Percentiles rank a stretch among this genome's conserved stretches.
phyloP scores from a whole-genome alignment of 1,284 basidiomycete genomes.

The Leccinum fallax region DNA sequence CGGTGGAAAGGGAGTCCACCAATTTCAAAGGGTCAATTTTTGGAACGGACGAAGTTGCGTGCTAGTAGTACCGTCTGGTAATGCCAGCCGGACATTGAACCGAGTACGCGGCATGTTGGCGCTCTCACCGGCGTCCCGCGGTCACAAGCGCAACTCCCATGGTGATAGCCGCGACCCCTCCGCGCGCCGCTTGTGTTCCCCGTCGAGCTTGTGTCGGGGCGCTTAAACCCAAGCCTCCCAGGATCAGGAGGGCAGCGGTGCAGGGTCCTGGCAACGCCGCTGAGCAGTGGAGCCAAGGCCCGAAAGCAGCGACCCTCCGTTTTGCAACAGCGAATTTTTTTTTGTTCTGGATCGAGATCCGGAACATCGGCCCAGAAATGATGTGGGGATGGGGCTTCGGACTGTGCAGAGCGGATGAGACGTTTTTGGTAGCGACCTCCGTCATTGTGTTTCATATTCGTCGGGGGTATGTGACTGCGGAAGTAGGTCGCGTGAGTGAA shows the following conservation, averaged over 20 bases:
- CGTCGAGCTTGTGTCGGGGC: constrained; percentile 12
- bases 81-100: constrained; percentile 1
- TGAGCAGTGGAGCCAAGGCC: constrained; percentile 23
- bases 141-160: constrained; percentile 5
- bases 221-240: constrained; percentile 9
- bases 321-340: constrained; percentile 32
- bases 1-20: background rate
- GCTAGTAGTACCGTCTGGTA: background rate
- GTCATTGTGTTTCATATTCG: constrained; percentile 12
- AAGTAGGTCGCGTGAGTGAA: background rate
- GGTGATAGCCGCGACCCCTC: constrained; percentile 29
- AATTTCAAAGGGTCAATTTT: background rate
- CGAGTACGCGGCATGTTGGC: background rate
- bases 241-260: constrained; percentile 17
- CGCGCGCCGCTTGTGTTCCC: constrained; percentile 21
- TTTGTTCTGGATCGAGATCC: constrained; percentile 29
- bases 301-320: constrained; percentile 34
- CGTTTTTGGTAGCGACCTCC: constrained; percentile 7
- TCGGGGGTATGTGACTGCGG: background rate
- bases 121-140: background rate
- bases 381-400: constrained; percentile 27
- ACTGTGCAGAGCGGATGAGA: constrained; percentile 9
- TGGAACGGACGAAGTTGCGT: background rate
- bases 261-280: constrained; percentile 34
- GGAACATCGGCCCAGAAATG: constrained; percentile 27